Conservation (phyloP, 1,284 basidiomycete genomes). For the Irpex lacteus region DNA sequence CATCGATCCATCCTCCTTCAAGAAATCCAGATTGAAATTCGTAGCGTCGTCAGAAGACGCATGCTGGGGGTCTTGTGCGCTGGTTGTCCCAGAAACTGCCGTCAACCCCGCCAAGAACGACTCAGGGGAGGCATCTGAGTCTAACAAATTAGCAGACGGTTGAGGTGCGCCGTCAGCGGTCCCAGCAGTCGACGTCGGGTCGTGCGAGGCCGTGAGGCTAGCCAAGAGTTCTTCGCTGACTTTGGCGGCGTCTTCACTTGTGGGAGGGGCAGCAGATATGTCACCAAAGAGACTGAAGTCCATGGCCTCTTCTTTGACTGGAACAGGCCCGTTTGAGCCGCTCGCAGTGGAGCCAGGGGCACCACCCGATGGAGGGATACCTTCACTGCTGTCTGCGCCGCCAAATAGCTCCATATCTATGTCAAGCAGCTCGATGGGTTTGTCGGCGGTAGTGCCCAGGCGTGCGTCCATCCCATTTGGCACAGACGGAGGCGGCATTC, state of each 20-base stretch:
- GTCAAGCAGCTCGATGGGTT: constrained; percentile 76
- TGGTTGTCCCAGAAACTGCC: not conserved
- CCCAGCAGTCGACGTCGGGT: not conserved
- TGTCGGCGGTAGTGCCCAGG: constrained; percentile 66
- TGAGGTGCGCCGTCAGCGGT: not conserved
- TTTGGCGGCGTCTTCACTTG: not conserved
- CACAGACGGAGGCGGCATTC: constrained; percentile 17
- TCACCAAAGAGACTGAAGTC: not conserved
- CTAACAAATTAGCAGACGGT: not conserved
- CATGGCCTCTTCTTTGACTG: not conserved
- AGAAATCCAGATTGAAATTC: not conserved
- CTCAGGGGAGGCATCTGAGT: not conserved
- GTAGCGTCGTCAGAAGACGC: not conserved
- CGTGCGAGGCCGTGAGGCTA: not conserved
- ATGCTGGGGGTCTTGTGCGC: not conserved
- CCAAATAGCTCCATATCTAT: constrained; percentile 53
- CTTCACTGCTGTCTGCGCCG: constrained; percentile 7
- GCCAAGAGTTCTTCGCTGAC: not conserved
- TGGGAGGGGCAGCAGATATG: not conserved
- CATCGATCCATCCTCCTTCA: not conserved
- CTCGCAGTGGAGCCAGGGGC: not conserved
- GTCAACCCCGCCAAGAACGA: not conserved
- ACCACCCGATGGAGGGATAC: not conserved
- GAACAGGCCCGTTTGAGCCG: not conserved
- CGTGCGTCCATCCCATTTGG: constrained; percentile 26